Evolutionary conservation across 345 rosid species (phyloP).

Genomic region (Gossypioides kirkii): DNA sequence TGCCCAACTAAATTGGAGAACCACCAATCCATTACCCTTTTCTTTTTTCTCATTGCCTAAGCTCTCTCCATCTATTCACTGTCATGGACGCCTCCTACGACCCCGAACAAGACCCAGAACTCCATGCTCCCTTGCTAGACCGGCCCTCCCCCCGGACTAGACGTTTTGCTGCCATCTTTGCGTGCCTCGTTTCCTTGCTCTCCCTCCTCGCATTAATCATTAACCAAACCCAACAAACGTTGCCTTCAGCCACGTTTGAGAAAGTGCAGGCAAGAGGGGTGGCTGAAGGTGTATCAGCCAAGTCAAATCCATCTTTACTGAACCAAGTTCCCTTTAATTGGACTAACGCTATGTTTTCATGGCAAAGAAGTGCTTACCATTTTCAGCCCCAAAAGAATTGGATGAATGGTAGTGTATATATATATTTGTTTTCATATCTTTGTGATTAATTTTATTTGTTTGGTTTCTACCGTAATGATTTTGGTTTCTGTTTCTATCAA

Average conservation of each 20-base stretch:
- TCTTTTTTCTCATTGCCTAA: neutral
- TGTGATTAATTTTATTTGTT: neutral
- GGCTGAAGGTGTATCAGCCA: conserved; percentile 57
- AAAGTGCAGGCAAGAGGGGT: conserved; percentile 41
- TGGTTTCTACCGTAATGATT: conserved; percentile 17
- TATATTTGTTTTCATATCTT: neutral
- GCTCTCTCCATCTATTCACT: neutral
- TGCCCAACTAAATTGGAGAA: too few species aligned
- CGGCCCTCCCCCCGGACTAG: conserved; percentile 18
- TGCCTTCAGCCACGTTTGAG: conserved; percentile 7
- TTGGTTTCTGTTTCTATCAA: conserved; percentile 9
- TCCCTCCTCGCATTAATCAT: conserved; percentile 37
- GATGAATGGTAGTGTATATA: conserved; percentile 75
- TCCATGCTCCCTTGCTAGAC: conserved; percentile 40
- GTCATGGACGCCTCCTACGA: conserved; percentile 22
- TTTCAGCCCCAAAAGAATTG: conserved; percentile 83
- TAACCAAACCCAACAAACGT: conserved; percentile 32
- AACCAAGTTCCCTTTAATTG: conserved; percentile 42
- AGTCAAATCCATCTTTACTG: conserved; percentile 40
- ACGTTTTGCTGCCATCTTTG: conserved; percentile 19
- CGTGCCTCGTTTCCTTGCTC: conserved; percentile 33
- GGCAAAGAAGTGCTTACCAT: conserved; percentile 89
- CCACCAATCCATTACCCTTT: neutral
- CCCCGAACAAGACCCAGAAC: neutral
- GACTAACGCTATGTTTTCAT: conserved; percentile 78